Conservation (phyloP, 208 protist species). For the Wallacemonas sp. region DNA sequence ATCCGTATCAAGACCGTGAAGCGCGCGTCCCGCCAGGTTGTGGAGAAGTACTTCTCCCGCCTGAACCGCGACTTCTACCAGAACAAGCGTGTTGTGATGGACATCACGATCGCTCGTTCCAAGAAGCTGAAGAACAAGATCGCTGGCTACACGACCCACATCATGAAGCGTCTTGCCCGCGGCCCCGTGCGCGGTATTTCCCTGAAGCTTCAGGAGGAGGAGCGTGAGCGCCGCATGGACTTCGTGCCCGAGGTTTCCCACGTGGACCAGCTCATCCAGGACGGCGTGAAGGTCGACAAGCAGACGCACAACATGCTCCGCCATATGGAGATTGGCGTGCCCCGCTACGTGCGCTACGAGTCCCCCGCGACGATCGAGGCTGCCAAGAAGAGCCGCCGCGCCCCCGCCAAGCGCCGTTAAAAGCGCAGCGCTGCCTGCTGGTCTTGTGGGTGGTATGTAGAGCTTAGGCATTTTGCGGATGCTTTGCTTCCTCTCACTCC, state of each 20-base stretch:
- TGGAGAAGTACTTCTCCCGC: slow-evolving; percentile 99
- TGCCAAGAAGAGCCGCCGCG: slow-evolving; percentile 26
- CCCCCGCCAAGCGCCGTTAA: slow-evolving; percentile 9
- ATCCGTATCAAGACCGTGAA: slow-evolving; percentile 99
- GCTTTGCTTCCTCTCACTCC: neutral
- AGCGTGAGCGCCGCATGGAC: slow-evolving; percentile 99
- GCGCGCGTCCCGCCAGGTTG: slow-evolving; percentile 97
- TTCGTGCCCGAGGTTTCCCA: slow-evolving; percentile 96
- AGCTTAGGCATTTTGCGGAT: no score
- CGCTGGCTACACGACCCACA: slow-evolving; percentile 98
- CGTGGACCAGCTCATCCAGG: slow-evolving; percentile 84
- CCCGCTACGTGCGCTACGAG: slow-evolving; percentile 56
- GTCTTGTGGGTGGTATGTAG: no score
- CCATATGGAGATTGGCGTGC: slow-evolving; percentile 83
- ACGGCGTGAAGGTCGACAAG: slow-evolving; percentile 90
- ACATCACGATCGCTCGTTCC: slow-evolving; percentile 98
- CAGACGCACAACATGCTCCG: slow-evolving; percentile 86
- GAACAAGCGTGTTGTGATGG: slow-evolving; percentile 98
- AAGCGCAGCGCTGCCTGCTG: neutral
- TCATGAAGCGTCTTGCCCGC: slow-evolving; percentile 98
- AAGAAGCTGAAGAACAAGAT: slow-evolving; percentile 99
- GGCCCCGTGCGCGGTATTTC: slow-evolving; percentile 99
- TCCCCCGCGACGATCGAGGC: slow-evolving; percentile 23
- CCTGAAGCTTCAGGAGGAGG: slow-evolving; percentile 99
- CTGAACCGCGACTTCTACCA: slow-evolving; percentile 99